These are phyloP conservation scores for Pseudogymnoascus sp. DNA, from an alignment of 2,329 filamentous ascomycete genomes.

Conservation along the genomic window DNA sequence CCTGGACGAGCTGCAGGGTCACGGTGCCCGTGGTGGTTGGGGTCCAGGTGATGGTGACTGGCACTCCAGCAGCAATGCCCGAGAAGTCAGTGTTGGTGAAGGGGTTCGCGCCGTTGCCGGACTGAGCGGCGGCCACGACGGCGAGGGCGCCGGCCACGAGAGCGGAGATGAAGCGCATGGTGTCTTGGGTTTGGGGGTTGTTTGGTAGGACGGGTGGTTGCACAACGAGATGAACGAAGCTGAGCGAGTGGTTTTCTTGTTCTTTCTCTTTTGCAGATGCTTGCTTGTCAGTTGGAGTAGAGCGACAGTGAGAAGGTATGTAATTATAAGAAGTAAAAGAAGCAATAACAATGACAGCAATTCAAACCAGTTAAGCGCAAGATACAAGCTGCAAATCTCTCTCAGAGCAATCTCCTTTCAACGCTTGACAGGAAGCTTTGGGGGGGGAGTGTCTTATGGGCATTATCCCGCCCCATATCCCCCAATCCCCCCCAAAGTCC, in stretches of 20 bases:
- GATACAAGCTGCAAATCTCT: constrained; percentile 4
- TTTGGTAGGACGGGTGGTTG: background rate
- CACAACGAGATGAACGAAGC: background rate
- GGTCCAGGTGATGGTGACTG: constrained; percentile 15
- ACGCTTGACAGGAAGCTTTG: background rate
- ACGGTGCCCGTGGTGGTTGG: constrained; percentile 17
- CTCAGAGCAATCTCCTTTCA: background rate
- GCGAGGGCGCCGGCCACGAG: constrained; percentile 15
- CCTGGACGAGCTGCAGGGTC: constrained; percentile 18
- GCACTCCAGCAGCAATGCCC: constrained; percentile 10
- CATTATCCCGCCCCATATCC: background rate
- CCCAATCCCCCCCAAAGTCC: background rate
- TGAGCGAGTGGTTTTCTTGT: background rate
- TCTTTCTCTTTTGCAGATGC: background rate
- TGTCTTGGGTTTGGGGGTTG: constrained; percentile 5
- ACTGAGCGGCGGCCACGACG: constrained; percentile 12
- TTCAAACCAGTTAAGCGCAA: background rate
- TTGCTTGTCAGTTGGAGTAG: background rate
- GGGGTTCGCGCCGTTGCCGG: constrained; percentile 12
- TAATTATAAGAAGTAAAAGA: background rate
- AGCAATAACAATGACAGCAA: background rate
- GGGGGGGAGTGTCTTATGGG: background rate
- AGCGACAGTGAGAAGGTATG: background rate
- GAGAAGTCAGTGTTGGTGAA: constrained; percentile 20
- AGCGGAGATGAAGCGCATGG: constrained; percentile 21